Percentiles rank a stretch among this genome's conserved stretches.
phyloP scores from a whole-genome alignment of 139 green algal species.

The Picochlorum costavermella region DNA sequence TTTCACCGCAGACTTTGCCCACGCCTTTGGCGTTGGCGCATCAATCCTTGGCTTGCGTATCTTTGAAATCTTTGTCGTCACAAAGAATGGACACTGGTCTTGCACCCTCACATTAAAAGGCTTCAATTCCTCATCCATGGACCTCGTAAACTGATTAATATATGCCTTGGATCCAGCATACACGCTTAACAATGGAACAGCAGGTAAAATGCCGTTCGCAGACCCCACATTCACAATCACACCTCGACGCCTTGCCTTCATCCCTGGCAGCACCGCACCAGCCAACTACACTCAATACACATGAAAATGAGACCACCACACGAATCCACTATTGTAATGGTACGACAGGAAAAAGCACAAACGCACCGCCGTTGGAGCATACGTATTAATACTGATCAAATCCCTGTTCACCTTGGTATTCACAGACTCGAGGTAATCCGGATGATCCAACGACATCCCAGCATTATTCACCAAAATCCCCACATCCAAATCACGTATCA shows the following conservation, averaged over 20 bases:
- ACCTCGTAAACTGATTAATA: constrained; percentile 45
- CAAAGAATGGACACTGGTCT: constrained; percentile 66
- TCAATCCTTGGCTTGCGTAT: constrained; percentile 47
- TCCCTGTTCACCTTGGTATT: constrained; percentile 29
- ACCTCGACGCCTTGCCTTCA: constrained; percentile 54
- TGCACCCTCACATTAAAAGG: constrained; percentile 56
- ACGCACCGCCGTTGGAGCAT: constrained; percentile 26
- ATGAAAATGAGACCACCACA: neutral
- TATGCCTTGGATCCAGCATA: constrained; percentile 72
- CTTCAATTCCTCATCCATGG: constrained; percentile 47
- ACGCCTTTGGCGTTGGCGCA: constrained; percentile 40
- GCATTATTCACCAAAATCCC: constrained; percentile 83
- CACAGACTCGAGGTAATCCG: constrained; percentile 54
- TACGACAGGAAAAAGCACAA: neutral
- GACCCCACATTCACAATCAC: constrained; percentile 65
- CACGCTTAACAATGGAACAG: constrained; percentile 55
- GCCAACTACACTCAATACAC: constrained; percentile 28
- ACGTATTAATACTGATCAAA: constrained; percentile 58
- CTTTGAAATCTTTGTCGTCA: constrained; percentile 79
- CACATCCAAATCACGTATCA: constrained; percentile 44
- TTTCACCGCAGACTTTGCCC: constrained; percentile 30
- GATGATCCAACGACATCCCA: constrained; percentile 70
- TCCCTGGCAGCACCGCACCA: constrained; percentile 54
- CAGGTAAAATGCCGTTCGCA: constrained; percentile 49
- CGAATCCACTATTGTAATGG: no score